Evolutionary conservation across 805 yeast species (phyloP).

Genomic region (Ogataea thermomethanolica): DNA sequence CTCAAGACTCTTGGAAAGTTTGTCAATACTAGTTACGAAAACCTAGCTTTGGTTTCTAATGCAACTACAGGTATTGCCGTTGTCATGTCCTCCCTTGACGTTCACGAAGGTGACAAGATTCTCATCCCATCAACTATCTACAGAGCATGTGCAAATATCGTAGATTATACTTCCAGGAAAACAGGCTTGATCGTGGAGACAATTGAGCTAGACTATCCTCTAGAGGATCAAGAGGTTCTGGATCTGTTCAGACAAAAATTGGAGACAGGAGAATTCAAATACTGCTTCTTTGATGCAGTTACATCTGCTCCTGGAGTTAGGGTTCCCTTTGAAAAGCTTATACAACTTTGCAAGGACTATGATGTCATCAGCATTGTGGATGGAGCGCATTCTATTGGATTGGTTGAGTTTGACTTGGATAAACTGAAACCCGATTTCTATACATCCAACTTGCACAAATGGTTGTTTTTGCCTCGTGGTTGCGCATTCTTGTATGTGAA

Average conservation of each 20-base stretch:
- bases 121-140: slow-evolving; percentile 49
- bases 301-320: slow-evolving; percentile 61
- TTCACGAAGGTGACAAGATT: slow-evolving; percentile 49
- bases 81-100: slow-evolving; percentile 51
- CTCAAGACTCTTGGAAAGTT: slow-evolving; percentile 39
- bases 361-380: slow-evolving; percentile 56
- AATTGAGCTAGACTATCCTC: slow-evolving; percentile 42
- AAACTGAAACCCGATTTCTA: slow-evolving; percentile 55
- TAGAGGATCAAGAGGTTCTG: slow-evolving; percentile 40
- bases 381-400: slow-evolving; percentile 71
- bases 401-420: slow-evolving; percentile 41
- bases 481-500: slow-evolving; percentile 58
- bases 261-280: slow-evolving; percentile 29
- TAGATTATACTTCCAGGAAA: slow-evolving; percentile 38
- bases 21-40: slow-evolving; percentile 44
- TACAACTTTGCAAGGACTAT: slow-evolving; percentile 42
- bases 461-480: slow-evolving; percentile 59
- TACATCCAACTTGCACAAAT: slow-evolving; percentile 64
- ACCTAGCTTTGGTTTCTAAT: slow-evolving; percentile 52
- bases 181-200: slow-evolving; percentile 35
- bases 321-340: slow-evolving; percentile 52
- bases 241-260: slow-evolving; percentile 30
- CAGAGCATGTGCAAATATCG: slow-evolving; percentile 52
- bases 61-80: slow-evolving; percentile 61
- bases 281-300: slow-evolving; percentile 56